Evolutionary conservation across 257 asterid species (phyloP), one percentile per base, ranked within the genome.

Genomic region (Solanum chiquidenum): DNA sequence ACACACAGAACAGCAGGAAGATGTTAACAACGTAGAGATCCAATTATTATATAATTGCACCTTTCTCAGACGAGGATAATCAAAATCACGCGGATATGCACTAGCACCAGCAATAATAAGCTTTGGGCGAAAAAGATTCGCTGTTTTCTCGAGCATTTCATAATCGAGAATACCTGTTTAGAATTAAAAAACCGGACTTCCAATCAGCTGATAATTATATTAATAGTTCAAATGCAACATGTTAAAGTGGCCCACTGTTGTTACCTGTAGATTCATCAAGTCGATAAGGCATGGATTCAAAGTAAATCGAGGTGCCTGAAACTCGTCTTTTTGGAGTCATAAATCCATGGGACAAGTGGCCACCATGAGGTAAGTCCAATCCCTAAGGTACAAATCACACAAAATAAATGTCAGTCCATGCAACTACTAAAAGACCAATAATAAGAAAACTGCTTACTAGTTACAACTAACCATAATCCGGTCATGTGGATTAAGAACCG

Each of bases 61-160:
- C 96, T 95, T 92, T 92, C 99, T 91, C 98, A 97, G 93, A 85
- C 95, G 94, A 88, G 94, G 95, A 91, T 95, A 95, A 89, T 95
- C 98, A 91, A 97, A 95, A 90, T 97, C 99, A 85, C 99, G 92
- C 80, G 98, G 96, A 90, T 96, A 96, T 77, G 99, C 98, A 89
- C 99, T 97, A 73, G 99, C 99, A 89, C 98, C 99, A 62, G 95
- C 98, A 90, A 97, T 95, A 31, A 97, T 94, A 77, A 97, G 98
- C 87, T 95, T 97, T 33, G 99, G 99, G 60, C 99, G 96, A 90
- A 97, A 97, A 60, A 96, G 95, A 76, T 83, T 86, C 35, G 98
- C 98, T 2, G 96, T 96, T 91, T 97, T 96, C 93, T 95, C 98
- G 31, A 94, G 97, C 98, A 93, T 94, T 72, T 94, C 98, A 87